Conservation (phyloP, 306 rosid genomes). For the Medicago ruthenica region DNA sequence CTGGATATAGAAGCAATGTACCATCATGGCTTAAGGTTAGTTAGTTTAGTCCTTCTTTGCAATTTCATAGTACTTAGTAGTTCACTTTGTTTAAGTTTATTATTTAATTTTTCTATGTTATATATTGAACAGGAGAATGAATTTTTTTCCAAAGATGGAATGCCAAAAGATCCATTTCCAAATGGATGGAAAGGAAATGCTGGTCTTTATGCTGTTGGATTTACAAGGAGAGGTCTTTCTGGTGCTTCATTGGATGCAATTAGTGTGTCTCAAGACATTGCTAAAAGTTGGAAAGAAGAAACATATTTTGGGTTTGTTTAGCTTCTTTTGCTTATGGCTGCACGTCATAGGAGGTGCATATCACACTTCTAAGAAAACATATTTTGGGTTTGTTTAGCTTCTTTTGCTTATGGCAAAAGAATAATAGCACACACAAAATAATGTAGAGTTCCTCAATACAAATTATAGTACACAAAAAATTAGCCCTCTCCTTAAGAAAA, state of each 20-base stretch:
- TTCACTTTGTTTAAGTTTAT: no score
- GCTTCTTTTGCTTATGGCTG: no score
- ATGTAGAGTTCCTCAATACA: constrained; percentile 30
- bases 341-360: constrained; percentile 86
- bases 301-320: no score
- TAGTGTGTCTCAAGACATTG: constrained; percentile 85
- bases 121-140: constrained; percentile 69
- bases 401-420: background rate
- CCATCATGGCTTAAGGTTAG: constrained; percentile 96
- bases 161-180: constrained; percentile 79
- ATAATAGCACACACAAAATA: background rate
- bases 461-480: constrained; percentile 10
- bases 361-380: constrained; percentile 62
- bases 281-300: constrained; percentile 88
- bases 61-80: background rate
- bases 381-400: background rate
- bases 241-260: constrained; percentile 91
- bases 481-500: constrained; percentile 67
- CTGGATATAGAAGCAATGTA: constrained; percentile 94
- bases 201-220: constrained; percentile 93
- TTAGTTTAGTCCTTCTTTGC: constrained; percentile 4
- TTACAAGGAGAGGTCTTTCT: constrained; percentile 85
- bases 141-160: constrained; percentile 76
- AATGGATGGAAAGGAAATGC: constrained; percentile 92
- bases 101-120: constrained; percentile 3